These are phyloP conservation scores for Cicer bijugum DNA, from an alignment of 306 rosid species.

Conservation along the genomic window DNA sequence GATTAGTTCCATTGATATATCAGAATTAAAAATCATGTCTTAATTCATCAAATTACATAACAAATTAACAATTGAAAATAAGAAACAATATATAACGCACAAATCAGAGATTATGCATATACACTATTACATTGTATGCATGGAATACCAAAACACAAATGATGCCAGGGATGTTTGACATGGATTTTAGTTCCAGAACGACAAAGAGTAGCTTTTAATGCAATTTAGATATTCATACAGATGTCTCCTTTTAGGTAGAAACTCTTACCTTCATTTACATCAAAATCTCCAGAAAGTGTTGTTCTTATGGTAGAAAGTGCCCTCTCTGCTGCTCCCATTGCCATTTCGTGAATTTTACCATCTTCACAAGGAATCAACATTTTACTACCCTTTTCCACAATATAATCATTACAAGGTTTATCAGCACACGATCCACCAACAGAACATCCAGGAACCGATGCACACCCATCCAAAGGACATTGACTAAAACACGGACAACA, in stretches of 20 bases:
- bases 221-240: constrained; percentile 32
- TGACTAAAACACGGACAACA: constrained; percentile 63
- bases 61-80: not conserved
- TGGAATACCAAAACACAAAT: constrained; percentile 14
- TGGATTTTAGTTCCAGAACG: constrained; percentile 20
- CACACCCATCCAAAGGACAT: constrained; percentile 46
- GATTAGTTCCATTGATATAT: not conserved
- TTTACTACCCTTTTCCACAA: constrained; percentile 51
- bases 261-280: constrained; percentile 61
- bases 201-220: not conserved
- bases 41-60: constrained; percentile 25
- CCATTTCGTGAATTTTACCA: constrained; percentile 56
- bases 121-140: constrained; percentile 1
- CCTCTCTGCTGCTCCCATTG: constrained; percentile 75
- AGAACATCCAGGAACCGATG: constrained; percentile 52
- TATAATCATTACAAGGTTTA: constrained; percentile 45
- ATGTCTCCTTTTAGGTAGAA: constrained; percentile 20
- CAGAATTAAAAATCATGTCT: constrained; percentile 10
- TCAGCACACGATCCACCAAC: constrained; percentile 50
- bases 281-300: constrained; percentile 51
- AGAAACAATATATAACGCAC: constrained; percentile 19
- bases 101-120: constrained; percentile 8
- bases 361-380: constrained; percentile 52
- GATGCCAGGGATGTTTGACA: constrained; percentile 20
- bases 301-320: constrained; percentile 66